Conservation (phyloP, 257 asterid species). For the Gentiana dahurica region DNA sequence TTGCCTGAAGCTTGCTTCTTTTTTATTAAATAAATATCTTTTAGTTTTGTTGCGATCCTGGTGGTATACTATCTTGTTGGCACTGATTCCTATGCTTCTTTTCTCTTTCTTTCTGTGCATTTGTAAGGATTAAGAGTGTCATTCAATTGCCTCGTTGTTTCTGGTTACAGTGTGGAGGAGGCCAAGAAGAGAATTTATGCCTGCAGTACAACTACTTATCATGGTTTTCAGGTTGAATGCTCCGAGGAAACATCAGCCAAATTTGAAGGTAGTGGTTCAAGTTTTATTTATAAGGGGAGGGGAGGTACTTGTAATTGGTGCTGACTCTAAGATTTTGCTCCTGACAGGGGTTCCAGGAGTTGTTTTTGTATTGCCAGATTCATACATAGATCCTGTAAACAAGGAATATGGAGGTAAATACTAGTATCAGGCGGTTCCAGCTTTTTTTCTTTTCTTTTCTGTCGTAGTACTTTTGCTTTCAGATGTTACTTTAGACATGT, state of each 20-base stretch:
- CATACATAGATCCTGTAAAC: conserved; percentile 79
- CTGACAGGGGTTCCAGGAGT: conserved; percentile 61
- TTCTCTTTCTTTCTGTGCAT: neutral
- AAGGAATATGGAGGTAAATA: conserved; percentile 88
- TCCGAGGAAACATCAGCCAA: conserved; percentile 75
- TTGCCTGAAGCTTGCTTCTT: neutral
- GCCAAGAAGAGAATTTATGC: conserved; percentile 93
- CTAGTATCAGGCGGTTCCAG: neutral
- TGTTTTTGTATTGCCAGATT: conserved; percentile 84
- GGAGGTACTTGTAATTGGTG: neutral
- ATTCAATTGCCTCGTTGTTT: neutral
- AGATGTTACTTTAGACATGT: too few relatives aligned
- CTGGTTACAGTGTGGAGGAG: conserved; percentile 67
- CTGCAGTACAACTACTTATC: conserved; percentile 71
- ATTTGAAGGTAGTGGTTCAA: conserved; percentile 47
- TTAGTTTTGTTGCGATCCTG: neutral
- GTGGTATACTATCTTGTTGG: neutral
- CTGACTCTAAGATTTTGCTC: conserved; percentile 12
- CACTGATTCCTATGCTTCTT: neutral
- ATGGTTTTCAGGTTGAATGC: conserved; percentile 84
- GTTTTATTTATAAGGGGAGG: neutral
- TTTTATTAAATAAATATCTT: neutral
- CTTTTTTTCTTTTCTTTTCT: neutral
- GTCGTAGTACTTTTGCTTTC: too few relatives aligned
- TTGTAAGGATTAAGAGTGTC: neutral